A percentile compares a stretch with the other conserved stretches of the same genome.
phyloP scores from a whole-genome alignment of 768 basidiomycete genomes.

The Pleurotus sapidus region DNA sequence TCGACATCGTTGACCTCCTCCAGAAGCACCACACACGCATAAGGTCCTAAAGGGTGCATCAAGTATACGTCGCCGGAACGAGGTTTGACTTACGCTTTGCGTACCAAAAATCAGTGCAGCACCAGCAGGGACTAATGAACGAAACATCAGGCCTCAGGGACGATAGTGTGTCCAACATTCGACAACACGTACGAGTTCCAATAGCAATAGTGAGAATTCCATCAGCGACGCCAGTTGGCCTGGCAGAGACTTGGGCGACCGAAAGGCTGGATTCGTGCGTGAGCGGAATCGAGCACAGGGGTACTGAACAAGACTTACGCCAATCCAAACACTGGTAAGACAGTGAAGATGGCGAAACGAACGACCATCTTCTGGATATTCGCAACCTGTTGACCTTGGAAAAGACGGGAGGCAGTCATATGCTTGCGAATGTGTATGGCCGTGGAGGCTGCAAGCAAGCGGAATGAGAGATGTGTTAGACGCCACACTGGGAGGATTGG shows the following conservation, averaged over 20 bases:
- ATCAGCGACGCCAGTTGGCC: background rate
- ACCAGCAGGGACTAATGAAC: background rate
- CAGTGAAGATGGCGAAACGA: background rate
- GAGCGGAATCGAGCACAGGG: background rate
- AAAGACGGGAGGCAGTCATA: background rate
- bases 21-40: background rate
- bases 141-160: too few species aligned
- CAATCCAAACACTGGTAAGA: background rate
- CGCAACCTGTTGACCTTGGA: background rate
- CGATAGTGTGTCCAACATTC: too few species aligned
- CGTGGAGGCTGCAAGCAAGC: background rate
- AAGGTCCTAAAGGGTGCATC: background rate
- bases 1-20: background rate
- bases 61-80: background rate
- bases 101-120: background rate
- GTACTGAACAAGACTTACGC: background rate
- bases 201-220: background rate
- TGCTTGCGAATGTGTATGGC: background rate
- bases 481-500: background rate
- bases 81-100: background rate
- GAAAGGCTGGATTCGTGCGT: background rate
- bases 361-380: constrained; percentile 3
- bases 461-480: background rate
- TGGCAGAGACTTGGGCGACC: background rate
- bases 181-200: background rate